phyloP scores from a whole-genome alignment of 345 rosid genomes.

The Salix purpurea region DNA sequence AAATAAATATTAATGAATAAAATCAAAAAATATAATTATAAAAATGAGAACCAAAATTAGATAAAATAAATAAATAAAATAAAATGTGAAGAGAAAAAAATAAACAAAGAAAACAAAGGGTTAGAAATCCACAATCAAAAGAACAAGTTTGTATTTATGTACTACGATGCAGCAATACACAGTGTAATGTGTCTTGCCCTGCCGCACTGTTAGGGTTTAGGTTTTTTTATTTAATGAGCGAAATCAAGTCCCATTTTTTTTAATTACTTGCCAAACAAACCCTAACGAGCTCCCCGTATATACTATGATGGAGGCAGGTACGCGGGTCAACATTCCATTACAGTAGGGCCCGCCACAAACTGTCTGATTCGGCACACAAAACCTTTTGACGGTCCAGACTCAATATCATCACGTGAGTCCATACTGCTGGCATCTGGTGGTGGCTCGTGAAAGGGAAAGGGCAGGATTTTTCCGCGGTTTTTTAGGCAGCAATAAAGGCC shows the following conservation, averaged over 20 bases:
- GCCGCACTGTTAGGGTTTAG: no score
- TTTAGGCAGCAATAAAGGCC: background rate
- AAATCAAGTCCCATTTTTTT: background rate
- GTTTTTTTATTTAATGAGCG: no score
- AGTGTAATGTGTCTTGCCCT: no score
- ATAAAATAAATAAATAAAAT: no score
- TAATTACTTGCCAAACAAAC: background rate
- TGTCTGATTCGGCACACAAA: background rate
- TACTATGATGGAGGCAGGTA: background rate
- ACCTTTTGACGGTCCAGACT: slow-evolving; percentile 12
- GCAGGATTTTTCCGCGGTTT: background rate
- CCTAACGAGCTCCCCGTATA: background rate
- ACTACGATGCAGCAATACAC: no score
- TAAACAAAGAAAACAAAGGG: no score
- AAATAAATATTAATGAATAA: no score
- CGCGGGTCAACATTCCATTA: slow-evolving; percentile 7
- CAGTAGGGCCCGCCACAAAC: slow-evolving; percentile 3
- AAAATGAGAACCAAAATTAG: no score
- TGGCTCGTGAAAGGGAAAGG: background rate
- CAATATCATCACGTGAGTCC: slow-evolving; percentile 4
- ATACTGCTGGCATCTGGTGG: background rate
- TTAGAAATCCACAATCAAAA: no score
- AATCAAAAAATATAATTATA: no score
- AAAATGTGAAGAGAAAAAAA: no score
- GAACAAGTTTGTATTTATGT: no score